Evolutionary conservation across 208 protist genomes (phyloP).

Genomic region (Lotmaria passim): DNA sequence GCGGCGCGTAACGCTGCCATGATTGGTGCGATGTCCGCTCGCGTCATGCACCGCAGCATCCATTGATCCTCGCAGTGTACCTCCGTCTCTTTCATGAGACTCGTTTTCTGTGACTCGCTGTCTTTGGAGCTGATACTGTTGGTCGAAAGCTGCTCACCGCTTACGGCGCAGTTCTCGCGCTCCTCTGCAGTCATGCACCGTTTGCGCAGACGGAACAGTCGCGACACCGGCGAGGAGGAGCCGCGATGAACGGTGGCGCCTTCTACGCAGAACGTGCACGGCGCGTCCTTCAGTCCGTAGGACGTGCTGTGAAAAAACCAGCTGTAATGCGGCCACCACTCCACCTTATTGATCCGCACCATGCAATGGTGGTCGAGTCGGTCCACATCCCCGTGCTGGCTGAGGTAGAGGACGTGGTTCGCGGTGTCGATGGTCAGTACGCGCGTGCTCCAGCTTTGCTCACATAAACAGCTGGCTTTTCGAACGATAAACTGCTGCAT

Average conservation of each 20-base stretch:
- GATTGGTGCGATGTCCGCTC: constrained; percentile 6
- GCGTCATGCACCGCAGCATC: too few relatives aligned
- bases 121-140: too few relatives aligned
- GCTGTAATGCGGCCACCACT: constrained; percentile 11
- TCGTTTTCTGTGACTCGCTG: too few relatives aligned
- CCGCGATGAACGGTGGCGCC: too few relatives aligned
- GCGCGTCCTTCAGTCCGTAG: background rate
- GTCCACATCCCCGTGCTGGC: background rate
- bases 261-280: background rate
- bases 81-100: too few relatives aligned
- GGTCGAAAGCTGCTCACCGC: too few relatives aligned
- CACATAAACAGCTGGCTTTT: constrained; percentile 14
- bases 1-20: background rate
- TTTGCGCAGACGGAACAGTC: too few relatives aligned
- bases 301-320: constrained; percentile 2
- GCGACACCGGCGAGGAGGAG: too few relatives aligned
- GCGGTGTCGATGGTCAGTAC: constrained; percentile 17
- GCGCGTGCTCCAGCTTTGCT: constrained; percentile 17
- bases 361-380: constrained; percentile 6
- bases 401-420: constrained; percentile 18
- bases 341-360: constrained; percentile 3
- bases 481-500: constrained; percentile 16
- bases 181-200: too few relatives aligned
- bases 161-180: too few relatives aligned
- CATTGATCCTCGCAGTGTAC: too few relatives aligned